A percentile compares a stretch with the other conserved stretches of the same genome.
Conservation (phyloP, 2,329 filamentous ascomycete genomes). For the Atkinsonella texensis region DNA sequence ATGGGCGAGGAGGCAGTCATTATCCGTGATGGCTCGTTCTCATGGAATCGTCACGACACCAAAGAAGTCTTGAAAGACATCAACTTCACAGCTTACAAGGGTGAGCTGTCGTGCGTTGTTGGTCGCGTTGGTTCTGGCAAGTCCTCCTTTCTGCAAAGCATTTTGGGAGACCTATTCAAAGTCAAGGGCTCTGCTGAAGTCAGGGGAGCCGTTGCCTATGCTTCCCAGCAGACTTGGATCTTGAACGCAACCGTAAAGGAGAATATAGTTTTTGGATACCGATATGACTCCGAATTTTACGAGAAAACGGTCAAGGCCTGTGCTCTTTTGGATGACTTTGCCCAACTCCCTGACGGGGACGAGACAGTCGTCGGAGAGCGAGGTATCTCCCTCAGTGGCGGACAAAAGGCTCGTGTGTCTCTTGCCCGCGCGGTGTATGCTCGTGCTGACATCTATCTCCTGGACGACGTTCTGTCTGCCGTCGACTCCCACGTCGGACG, state of each 20-base stretch:
- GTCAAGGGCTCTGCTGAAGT: conserved; percentile 71
- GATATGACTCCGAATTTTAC: conserved; percentile 89
- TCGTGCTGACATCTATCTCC: conserved; percentile 85
- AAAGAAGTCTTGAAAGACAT: conserved; percentile 67
- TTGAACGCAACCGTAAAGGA: conserved; percentile 97
- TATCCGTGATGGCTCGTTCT: conserved; percentile 78
- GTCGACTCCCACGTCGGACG: conserved; percentile 97
- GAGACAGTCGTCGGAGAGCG: conserved; percentile 94
- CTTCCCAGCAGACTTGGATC: conserved; percentile 87
- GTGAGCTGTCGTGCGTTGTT: conserved; percentile 84
- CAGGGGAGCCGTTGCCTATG: conserved; percentile 76
- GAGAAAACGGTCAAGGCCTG: conserved; percentile 87
- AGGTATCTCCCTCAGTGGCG: conserved; percentile 89
- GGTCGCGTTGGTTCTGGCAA: conserved; percentile 93
- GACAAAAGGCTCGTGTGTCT: conserved; percentile 88
- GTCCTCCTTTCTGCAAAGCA: conserved; percentile 77
- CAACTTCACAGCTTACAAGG: conserved; percentile 80
- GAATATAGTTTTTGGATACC: conserved; percentile 93
- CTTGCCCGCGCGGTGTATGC: conserved; percentile 92
- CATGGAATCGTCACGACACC: conserved; percentile 78
- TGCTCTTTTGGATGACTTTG: conserved; percentile 81
- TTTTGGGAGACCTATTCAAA: conserved; percentile 90
- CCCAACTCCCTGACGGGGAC: conserved; percentile 85
- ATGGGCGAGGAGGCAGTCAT: conserved; percentile 75
- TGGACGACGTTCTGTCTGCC: conserved; percentile 89